Base-by-base conservation (phyloP, 1,284 basidiomycete genomes). In the Apiotrichum mycotoxinovorans region DNA sequence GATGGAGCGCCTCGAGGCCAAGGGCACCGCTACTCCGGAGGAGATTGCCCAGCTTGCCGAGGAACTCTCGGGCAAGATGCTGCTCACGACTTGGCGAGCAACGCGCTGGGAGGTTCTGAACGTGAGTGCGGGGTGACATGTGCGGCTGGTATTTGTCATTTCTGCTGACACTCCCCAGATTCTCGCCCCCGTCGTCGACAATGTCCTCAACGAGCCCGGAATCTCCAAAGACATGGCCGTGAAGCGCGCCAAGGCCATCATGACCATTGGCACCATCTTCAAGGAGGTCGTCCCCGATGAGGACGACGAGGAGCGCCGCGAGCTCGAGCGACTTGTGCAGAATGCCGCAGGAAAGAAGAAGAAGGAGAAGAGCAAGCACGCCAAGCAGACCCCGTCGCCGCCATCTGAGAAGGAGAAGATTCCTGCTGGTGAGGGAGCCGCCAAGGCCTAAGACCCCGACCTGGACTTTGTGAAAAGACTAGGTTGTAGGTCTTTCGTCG, bases 51-150 rank as follows among this genome's bases (percentile, higher is more conserved):
- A 88, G 20, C 78, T 98, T 45, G 95, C 98, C 74, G 87, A 89
- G 81, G 96, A 98, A 68, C 84, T 98, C 67, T 95, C 91, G 18
- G 91, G 91, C 59, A 97, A 94, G 87, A 91, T 95, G 73, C 83
- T 97, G 77, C 83, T 96, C 33, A 92, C 92, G 11, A 94, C 93
- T 26, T 97, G 93, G 93, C 85, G 91, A 58, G 93, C 92, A 17
- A 93, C 92, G 2, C 85, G 92, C 50, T 86, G 95, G 72, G 93
- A 97, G 79, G 90, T 95, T 27, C 85, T 87, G 40, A 88, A 88
- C 72, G 90, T 92, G 54, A 65, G 74, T 67, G 14, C 14, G 1
- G 20, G 15, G 17, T 30, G 18, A 4, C 15, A 12, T 25, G 26
- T 15, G 5, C 43, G 15, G 43, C 25, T 15, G 30, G 30, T 23